Percentiles rank a stretch among this genome's conserved stretches.
phyloP scores from a whole-genome alignment of 192 early-diverging fungal genomes.

The Glomus cerebriforme region DNA sequence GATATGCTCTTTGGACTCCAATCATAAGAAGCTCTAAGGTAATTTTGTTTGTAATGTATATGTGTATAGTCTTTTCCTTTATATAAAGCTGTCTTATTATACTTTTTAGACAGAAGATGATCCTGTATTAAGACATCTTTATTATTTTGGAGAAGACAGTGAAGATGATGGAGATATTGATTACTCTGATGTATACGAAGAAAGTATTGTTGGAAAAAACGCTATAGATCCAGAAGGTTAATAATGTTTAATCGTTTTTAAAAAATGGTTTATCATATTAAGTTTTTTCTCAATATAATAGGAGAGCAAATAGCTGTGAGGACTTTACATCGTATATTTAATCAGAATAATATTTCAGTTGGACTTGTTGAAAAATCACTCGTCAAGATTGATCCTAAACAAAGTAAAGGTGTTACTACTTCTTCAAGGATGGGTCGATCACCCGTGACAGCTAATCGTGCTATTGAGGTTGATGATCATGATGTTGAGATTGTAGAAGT shows the following conservation, averaged over 20 bases:
- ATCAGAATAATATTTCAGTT: constrained; percentile 1
- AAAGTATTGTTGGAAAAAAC: constrained; percentile 13
- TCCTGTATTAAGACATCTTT: constrained; percentile 31
- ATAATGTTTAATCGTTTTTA: too few species aligned
- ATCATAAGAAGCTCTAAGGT: constrained; percentile 22
- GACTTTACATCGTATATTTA: not conserved
- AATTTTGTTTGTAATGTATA: not conserved
- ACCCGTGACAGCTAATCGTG: not conserved
- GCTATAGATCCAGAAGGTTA: constrained; percentile 23
- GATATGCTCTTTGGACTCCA: constrained; percentile 31
- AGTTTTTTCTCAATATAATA: not conserved
- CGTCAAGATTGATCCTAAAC: not conserved
- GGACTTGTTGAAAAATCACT: not conserved
- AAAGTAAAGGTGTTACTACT: not conserved
- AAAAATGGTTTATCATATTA: not conserved
- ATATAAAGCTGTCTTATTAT: not conserved
- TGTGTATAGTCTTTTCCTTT: not conserved
- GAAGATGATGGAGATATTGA: constrained; percentile 25
- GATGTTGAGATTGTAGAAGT: constrained; percentile 1
- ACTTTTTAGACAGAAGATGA: constrained; percentile 28
- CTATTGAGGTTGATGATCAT: not conserved
- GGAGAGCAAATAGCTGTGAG: not conserved
- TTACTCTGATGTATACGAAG: constrained; percentile 29
- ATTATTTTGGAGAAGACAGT: constrained; percentile 32
- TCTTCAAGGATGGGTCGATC: not conserved